phyloP scores from a whole-genome alignment of 2,329 filamentous ascomycete genomes.

The Pleomassaria siparia region DNA sequence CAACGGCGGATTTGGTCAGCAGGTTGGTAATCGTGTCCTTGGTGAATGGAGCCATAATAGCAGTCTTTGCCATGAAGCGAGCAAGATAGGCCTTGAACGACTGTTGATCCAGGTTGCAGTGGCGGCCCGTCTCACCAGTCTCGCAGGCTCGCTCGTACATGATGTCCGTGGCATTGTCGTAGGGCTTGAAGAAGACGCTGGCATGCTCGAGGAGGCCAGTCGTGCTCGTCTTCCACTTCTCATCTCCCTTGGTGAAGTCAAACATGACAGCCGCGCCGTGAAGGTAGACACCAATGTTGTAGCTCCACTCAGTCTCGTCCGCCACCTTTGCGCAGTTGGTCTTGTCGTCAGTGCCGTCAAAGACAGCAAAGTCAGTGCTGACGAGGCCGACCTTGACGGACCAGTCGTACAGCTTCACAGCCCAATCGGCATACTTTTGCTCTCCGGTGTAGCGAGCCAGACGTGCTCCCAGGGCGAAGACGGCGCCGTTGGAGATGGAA shows the following conservation, averaged over 20 bases:
- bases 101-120: slow-evolving; percentile 71
- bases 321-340: slow-evolving; percentile 52
- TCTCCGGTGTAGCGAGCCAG: slow-evolving; percentile 71
- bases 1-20: slow-evolving; percentile 45
- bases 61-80: slow-evolving; percentile 60
- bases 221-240: slow-evolving; percentile 60
- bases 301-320: slow-evolving; percentile 59
- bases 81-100: slow-evolving; percentile 76
- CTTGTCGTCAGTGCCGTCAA: slow-evolving; percentile 56
- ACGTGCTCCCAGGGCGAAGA: slow-evolving; percentile 79
- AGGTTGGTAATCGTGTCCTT: slow-evolving; percentile 40
- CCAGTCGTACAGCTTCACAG: slow-evolving; percentile 65
- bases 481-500: slow-evolving; percentile 75
- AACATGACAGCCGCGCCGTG: slow-evolving; percentile 60
- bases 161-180: slow-evolving; percentile 53
- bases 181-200: slow-evolving; percentile 57
- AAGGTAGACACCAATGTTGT: slow-evolving; percentile 59
- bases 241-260: slow-evolving; percentile 50
- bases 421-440: slow-evolving; percentile 61
- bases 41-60: slow-evolving; percentile 48
- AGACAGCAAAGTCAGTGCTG: slow-evolving; percentile 53
- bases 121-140: slow-evolving; percentile 39
- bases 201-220: slow-evolving; percentile 59
- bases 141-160: slow-evolving; percentile 71
- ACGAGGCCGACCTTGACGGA: slow-evolving; percentile 53